A percentile compares a stretch with the other conserved stretches of the same genome.
Conservation (phyloP, 331 rosid species). For the Acacia pycnantha region DNA sequence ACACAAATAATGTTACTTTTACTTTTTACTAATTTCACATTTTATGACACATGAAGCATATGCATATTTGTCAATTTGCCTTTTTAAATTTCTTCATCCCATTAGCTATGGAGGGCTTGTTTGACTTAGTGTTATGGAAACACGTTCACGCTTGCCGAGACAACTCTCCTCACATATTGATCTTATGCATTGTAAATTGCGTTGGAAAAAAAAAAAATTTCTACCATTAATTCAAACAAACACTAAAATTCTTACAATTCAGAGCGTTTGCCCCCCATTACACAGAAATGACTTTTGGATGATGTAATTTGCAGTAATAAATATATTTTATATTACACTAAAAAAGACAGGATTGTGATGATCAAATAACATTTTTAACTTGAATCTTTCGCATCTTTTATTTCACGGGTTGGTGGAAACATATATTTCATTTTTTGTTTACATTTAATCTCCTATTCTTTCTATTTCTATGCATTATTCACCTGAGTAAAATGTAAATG, state of each 20-base stretch:
- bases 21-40: no score
- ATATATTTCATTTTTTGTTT: neutral
- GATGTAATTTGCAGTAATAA: neutral
- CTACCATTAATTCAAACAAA: rapidly evolving
- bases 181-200: rapidly evolving
- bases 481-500: neutral
- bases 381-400: neutral
- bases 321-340: neutral
- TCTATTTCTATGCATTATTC: neutral
- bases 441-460: neutral
- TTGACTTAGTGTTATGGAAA: no score
- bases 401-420: no score
- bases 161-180: no score
- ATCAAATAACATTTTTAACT: neutral
- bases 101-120: neutral
- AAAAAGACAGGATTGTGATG: neutral
- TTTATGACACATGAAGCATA: no score
- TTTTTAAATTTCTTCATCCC: neutral
- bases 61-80: no score
- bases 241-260: neutral
- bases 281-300: neutral
- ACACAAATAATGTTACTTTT: no score
- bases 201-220: no score
- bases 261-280: neutral
- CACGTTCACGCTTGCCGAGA: rapidly evolving